Conservation (phyloP, 139 green algal genomes). For the Marvania coccoides region DNA sequence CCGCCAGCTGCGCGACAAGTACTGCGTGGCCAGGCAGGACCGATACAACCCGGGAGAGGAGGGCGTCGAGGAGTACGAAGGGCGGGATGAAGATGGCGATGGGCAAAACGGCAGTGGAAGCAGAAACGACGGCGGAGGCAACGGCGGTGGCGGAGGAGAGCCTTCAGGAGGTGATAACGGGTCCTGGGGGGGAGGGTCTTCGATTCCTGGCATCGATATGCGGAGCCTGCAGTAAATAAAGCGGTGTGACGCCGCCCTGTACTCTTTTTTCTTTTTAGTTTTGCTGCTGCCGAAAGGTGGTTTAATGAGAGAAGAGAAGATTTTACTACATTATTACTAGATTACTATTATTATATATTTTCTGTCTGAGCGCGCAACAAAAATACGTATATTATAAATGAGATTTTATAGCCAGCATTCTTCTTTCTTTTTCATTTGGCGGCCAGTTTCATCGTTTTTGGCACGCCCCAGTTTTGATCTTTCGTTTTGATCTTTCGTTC, state of each 20-base stretch:
- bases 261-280: slow-evolving; percentile 5
- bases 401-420: no score
- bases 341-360: no score
- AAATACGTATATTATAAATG: no score
- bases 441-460: no score
- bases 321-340: background rate
- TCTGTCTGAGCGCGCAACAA: no score
- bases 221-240: slow-evolving; percentile 19
- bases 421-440: no score
- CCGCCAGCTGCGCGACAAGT: slow-evolving; percentile 61
- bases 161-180: background rate
- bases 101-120: background rate
- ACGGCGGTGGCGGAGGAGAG: background rate
- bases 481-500: no score
- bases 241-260: background rate
- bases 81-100: slow-evolving; percentile 3
- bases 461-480: no score
- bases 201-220: slow-evolving; percentile 48
- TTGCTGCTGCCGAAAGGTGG: no score
- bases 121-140: background rate
- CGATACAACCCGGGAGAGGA: slow-evolving; percentile 25
- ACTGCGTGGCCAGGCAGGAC: slow-evolving; percentile 40
- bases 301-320: background rate
- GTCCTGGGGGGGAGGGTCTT: background rate
- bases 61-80: background rate